Conservation (phyloP, 208 protist species). For the Strigomonas culicis region DNA sequence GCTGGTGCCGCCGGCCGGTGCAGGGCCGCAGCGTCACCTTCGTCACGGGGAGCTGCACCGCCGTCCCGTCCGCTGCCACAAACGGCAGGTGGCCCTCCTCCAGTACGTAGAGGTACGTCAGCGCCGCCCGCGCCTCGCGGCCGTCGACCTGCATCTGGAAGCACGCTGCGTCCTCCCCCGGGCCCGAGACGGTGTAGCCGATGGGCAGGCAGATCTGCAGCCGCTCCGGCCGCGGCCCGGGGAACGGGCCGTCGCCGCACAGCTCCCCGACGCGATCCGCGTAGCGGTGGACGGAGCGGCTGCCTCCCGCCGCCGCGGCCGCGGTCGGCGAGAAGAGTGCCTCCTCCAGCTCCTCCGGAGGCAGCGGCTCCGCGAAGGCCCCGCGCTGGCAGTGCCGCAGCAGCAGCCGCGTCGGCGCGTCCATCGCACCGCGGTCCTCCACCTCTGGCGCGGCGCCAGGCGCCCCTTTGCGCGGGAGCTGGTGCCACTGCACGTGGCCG, state of each 20-base stretch:
- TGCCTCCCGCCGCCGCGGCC: no score
- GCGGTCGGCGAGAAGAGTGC: no score
- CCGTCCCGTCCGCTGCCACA: neutral
- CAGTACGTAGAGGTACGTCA: constrained; percentile 33
- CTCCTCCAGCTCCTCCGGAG: no score
- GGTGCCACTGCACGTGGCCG: constrained; percentile 36
- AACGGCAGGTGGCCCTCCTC: constrained; percentile 13
- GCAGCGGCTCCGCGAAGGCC: no score
- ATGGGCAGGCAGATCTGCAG: constrained; percentile 3
- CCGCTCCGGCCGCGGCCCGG: no score
- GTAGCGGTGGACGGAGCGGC: no score
- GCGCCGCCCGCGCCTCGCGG: constrained; percentile 12
- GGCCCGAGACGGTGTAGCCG: neutral
- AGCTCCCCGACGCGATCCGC: no score
- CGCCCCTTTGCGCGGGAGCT: neutral
- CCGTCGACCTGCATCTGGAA: constrained; percentile 13
- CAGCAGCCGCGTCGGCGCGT: no score
- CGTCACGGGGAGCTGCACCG: constrained; percentile 31
- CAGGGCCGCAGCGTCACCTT: constrained; percentile 48
- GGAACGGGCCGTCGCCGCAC: no score
- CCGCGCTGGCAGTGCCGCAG: no score
- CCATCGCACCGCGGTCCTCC: no score
- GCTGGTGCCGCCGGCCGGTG: constrained; percentile 85
- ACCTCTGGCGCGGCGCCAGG: no score
- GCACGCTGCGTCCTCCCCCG: neutral